phyloP scores from a whole-genome alignment of 2,329 filamentous ascomycete genomes.

The Bretziella fagacearum region DNA sequence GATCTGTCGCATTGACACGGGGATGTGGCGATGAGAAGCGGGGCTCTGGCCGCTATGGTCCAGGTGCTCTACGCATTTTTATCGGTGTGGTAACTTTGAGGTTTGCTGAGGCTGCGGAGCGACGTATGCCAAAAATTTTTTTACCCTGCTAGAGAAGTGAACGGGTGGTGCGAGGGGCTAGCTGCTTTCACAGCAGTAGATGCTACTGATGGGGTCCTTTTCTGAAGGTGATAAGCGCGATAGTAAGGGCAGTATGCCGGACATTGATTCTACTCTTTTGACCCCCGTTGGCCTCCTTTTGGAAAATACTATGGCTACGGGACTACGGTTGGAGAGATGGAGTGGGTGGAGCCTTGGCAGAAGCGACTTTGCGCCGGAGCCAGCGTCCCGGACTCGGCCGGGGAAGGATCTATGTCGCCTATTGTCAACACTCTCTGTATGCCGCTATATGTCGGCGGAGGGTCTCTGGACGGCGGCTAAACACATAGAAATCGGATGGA shows the following conservation, averaged over 20 bases:
- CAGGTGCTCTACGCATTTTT: too few species aligned
- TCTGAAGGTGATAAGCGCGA: slow-evolving; percentile 43
- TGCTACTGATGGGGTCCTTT: slow-evolving; percentile 24
- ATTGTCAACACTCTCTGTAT: neutral
- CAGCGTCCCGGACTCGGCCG: slow-evolving; percentile 40
- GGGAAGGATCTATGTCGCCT: slow-evolving; percentile 22
- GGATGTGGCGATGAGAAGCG: neutral
- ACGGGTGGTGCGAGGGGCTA: neutral
- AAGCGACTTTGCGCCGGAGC: slow-evolving; percentile 39
- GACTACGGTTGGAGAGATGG: neutral
- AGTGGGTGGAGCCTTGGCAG: slow-evolving; percentile 22
- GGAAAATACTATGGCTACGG: neutral
- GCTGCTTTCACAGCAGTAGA: neutral
- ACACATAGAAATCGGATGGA: slow-evolving; percentile 18
- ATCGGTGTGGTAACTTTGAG: too few species aligned
- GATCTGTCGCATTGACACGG: too few species aligned
- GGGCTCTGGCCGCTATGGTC: too few species aligned
- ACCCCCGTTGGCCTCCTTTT: too few species aligned
- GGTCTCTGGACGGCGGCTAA: slow-evolving; percentile 8
- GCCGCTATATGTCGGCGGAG: slow-evolving; percentile 1
- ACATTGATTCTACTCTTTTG: slow-evolving; percentile 9
- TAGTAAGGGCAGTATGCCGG: slow-evolving; percentile 32
- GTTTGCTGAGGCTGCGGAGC: neutral
- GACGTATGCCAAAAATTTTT: neutral
- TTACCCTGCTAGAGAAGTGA: neutral